phyloP scores from a whole-genome alignment of 352 stramenopile species.

The Phytopythium cucurbitacearum region DNA sequence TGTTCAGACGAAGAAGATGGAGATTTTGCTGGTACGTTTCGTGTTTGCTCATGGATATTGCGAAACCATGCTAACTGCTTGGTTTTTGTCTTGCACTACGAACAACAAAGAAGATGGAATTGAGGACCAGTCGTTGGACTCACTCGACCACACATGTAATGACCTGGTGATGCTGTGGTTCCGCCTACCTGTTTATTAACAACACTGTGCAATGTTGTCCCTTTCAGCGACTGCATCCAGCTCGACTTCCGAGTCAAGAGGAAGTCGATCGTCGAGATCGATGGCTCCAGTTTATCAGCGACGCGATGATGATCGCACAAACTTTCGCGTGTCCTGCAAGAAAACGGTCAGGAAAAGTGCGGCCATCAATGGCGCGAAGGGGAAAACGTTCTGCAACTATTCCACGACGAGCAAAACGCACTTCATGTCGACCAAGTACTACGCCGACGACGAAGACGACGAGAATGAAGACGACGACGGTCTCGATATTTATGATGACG shows the following conservation, averaged over 20 bases:
- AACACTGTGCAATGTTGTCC: constrained; percentile 1
- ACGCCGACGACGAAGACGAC: constrained; percentile 2
- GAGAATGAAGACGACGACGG: constrained; percentile 9
- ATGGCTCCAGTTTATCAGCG: no score
- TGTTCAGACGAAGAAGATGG: no score
- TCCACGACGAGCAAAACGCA: neutral
- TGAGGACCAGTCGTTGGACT: constrained; percentile 12
- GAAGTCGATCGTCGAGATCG: neutral
- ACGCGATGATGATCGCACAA: neutral
- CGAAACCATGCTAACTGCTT: no score
- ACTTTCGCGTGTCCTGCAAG: constrained; percentile 2
- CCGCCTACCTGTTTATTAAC: neutral
- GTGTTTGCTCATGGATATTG: no score
- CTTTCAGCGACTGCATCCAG: constrained; percentile 24
- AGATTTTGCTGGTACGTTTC: no score
- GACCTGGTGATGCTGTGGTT: neutral
- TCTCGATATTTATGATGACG: constrained; percentile 14
- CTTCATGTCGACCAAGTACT: neutral
- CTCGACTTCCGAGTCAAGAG: constrained; percentile 16
- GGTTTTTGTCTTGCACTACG: no score
- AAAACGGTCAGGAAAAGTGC: neutral
- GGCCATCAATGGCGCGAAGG: neutral
- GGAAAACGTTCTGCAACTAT: constrained; percentile 1
- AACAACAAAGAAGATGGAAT: constrained; percentile 14
- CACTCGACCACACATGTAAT: constrained; percentile 4